Percentiles rank a stretch among this genome's conserved stretches.
Conservation (phyloP, 2,329 filamentous ascomycete species). For the Alternaria longipes region DNA sequence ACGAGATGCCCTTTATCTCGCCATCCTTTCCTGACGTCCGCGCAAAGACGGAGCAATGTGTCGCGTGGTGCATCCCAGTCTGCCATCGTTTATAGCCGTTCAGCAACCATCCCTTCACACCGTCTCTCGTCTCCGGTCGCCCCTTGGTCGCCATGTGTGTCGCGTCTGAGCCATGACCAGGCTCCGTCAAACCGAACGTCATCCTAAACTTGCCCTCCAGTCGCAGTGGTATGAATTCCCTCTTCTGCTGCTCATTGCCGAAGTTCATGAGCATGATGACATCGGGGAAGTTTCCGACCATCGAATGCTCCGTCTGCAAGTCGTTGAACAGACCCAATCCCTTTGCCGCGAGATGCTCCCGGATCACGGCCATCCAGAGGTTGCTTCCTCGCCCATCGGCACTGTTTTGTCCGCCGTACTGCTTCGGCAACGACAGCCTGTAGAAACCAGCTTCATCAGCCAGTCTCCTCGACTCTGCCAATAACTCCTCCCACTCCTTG, state of each 20-base stretch:
- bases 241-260: slow-evolving; percentile 64
- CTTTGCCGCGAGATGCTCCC: slow-evolving; percentile 67
- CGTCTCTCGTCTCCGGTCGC: slow-evolving; percentile 55
- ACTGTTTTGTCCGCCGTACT: slow-evolving; percentile 64
- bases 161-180: slow-evolving; percentile 69
- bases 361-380: slow-evolving; percentile 70
- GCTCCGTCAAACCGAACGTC: slow-evolving; percentile 71
- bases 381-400: slow-evolving; percentile 59
- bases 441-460: slow-evolving; percentile 70
- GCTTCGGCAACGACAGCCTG: slow-evolving; percentile 64
- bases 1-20: slow-evolving; percentile 65
- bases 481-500: slow-evolving; percentile 66
- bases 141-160: slow-evolving; percentile 69
- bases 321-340: slow-evolving; percentile 70
- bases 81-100: slow-evolving; percentile 72
- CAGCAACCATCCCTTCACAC: slow-evolving; percentile 61
- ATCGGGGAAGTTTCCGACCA: slow-evolving; percentile 71
- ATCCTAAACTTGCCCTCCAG: slow-evolving; percentile 64
- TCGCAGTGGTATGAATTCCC: slow-evolving; percentile 62
- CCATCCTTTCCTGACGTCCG: slow-evolving; percentile 65
- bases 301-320: slow-evolving; percentile 69
- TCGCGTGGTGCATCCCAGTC: slow-evolving; percentile 69
- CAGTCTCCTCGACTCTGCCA: slow-evolving; percentile 59
- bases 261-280: slow-evolving; percentile 70
- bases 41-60: slow-evolving; percentile 70